Conservation (phyloP, 345 rosid genomes). For the Pistacia vera region DNA sequence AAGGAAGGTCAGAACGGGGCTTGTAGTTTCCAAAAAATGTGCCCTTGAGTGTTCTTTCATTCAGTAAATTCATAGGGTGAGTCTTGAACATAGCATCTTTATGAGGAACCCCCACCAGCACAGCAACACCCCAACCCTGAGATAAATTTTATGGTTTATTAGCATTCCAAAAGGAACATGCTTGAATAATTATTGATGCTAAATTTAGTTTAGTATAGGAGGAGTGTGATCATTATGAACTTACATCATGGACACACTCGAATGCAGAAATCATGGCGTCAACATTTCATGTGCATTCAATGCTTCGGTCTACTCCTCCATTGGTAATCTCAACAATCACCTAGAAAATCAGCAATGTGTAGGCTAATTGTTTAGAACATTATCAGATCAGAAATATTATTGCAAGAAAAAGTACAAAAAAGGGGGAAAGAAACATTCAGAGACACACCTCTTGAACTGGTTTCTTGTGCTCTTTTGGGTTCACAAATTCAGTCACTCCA, state of each 20-base stretch:
- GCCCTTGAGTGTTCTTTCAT: conserved; percentile 57
- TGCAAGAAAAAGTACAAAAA: too few relatives aligned
- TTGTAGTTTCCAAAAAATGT: conserved; percentile 66
- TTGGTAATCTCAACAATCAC: conserved; percentile 41
- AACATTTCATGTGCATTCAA: conserved; percentile 42
- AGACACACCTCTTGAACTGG: conserved; percentile 40
- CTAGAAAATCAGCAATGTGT: neutral
- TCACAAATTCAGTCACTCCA: conserved; percentile 37
- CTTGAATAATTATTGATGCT: too few relatives aligned
- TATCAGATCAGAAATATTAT: neutral
- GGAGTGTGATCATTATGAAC: too few relatives aligned
- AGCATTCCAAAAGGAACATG: neutral
- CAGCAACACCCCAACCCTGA: conserved; percentile 66
- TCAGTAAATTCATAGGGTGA: conserved; percentile 44
- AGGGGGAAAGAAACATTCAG: too few relatives aligned
- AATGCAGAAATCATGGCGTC: conserved; percentile 50
- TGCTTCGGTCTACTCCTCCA: conserved; percentile 48
- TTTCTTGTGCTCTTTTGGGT: conserved; percentile 8
- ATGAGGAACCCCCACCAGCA: conserved; percentile 50
- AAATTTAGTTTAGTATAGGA: too few relatives aligned
- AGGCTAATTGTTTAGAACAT: neutral
- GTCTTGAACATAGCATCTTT: conserved; percentile 56
- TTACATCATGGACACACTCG: conserved; percentile 57
- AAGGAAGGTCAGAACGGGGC: conserved; percentile 51
- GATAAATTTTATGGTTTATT: neutral